Conservation (phyloP, 1,284 basidiomycete species). For the Pseudozyma sp. region DNA sequence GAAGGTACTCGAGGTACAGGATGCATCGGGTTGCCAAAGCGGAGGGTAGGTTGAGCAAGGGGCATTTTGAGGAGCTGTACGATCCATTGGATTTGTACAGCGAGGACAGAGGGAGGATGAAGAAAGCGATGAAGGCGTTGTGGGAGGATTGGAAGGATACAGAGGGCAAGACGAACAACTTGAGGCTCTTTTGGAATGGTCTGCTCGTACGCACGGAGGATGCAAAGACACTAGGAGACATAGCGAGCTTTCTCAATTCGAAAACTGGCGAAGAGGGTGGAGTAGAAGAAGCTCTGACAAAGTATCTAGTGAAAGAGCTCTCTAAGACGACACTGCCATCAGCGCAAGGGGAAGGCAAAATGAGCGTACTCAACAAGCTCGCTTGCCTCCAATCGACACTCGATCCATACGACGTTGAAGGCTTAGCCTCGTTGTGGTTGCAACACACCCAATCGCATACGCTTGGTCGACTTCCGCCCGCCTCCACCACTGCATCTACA, state of each 20-base stretch:
- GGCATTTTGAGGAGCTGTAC: conserved; percentile 30
- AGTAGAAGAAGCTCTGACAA: conserved; percentile 7
- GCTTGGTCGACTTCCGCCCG: conserved; percentile 11
- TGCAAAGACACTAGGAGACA: background rate
- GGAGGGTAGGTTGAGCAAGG: conserved; percentile 3
- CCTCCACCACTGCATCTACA: background rate
- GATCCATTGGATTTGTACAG: conserved; percentile 53
- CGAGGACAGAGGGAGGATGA: conserved; percentile 7
- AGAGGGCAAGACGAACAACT: conserved; percentile 34
- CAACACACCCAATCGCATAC: conserved; percentile 20
- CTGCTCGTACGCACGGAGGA: conserved; percentile 18
- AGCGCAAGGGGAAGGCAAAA: background rate
- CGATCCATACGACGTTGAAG: conserved; percentile 85
- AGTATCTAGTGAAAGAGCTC: conserved; percentile 14
- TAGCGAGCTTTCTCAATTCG: conserved; percentile 15
- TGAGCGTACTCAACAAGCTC: conserved; percentile 73
- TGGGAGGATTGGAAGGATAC: conserved; percentile 28
- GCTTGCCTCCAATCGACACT: conserved; percentile 79
- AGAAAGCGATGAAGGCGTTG: conserved; percentile 32
- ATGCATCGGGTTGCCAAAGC: conserved; percentile 40
- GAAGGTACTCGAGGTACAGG: conserved; percentile 31
- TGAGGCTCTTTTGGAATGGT: conserved; percentile 50
- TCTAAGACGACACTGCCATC: conserved; percentile 1
- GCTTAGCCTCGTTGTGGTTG: conserved; percentile 71
- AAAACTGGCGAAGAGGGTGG: background rate